Percentiles rank a stretch among this genome's conserved stretches.
phyloP scores from a whole-genome alignment of 225 moss, liverwort and hornwort species.

The Sphagnum contortum region DNA sequence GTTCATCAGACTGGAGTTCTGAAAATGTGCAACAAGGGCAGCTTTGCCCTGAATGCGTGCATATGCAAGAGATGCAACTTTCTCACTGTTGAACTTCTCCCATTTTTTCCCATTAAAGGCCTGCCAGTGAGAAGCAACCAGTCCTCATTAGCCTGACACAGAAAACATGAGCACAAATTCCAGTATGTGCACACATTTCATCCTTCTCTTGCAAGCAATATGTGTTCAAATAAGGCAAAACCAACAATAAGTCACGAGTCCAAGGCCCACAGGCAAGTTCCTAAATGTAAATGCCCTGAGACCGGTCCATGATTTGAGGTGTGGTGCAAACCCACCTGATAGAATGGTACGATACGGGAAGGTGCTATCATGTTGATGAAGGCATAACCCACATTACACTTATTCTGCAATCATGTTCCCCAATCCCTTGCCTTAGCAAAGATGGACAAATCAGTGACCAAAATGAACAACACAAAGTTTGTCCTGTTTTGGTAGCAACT shows the following conservation, averaged over 20 bases:
- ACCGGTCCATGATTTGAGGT: too few species aligned
- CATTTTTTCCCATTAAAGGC: slow-evolving; percentile 99
- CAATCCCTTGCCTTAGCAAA: too few species aligned
- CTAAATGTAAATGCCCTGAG: too few species aligned
- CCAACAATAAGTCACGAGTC: too few species aligned
- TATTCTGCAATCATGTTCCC: slow-evolving; percentile 48
- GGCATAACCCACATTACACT: slow-evolving; percentile 96
- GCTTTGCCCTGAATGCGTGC: slow-evolving; percentile 98
- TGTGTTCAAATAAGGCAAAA: too few species aligned
- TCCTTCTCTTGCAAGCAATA: too few species aligned
- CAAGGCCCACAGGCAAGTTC: too few species aligned
- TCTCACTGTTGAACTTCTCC: slow-evolving; percentile 99
- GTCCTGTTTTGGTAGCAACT: too few species aligned
- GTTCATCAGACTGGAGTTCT: slow-evolving; percentile 97
- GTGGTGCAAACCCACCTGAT: slow-evolving; percentile 35
- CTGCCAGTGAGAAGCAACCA: slow-evolving; percentile 8
- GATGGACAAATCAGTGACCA: too few species aligned
- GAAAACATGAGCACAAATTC: too few species aligned
- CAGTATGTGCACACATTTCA: too few species aligned
- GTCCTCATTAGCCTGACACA: background rate
- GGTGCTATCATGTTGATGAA: slow-evolving; percentile 98
- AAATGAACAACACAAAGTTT: too few species aligned
- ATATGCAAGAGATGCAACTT: slow-evolving; percentile 94
- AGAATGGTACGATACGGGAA: slow-evolving; percentile 87
- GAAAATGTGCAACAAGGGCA: slow-evolving; percentile 91